Evolutionary conservation across 352 stramenopile genomes (phyloP), one percentile per base, ranked within the genome.

Genomic region (Pythium vanterpoolii): DNA sequence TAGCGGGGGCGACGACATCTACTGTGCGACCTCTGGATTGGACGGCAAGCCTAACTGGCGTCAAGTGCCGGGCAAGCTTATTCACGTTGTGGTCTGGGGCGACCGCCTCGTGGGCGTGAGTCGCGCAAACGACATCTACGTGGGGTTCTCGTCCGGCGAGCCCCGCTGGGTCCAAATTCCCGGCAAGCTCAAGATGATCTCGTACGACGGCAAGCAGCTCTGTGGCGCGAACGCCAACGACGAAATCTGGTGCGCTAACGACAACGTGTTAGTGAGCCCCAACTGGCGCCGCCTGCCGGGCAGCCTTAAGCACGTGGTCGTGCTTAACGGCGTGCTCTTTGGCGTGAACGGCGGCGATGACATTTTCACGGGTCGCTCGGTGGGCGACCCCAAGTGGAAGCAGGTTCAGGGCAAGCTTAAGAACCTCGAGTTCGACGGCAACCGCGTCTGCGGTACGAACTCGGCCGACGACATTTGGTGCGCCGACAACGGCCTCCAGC

Each of bases 231-330:
- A 51, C 57, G 19, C 13, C 5, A 30, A 0, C 28, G 46, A 68
- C 54, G 47, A 68, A 27, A 59, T 74, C 46, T 74, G 40, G 52
- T 74, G 66, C 43, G 66, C 66, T n/a, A 62, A 73, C 38, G 23
- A 34, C 21, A 30, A 54, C 24, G 54, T 74, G 36, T 55, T 44
- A 16, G 28, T 40, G 36, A 60, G 44, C 26, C 56, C 58, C 8
- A 66, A 61, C 11, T 74, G 66, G 69, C 63, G 58, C 21, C 42
- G 50, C 7, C 23, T 74, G 34, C 61, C 57, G 0, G 62, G 62
- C 27, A 54, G 47, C 18, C 50, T 74, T 49, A 62, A 56, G 21
- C 59, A 74, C 21, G 43, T 77, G 16, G 51, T 62, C 24, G 69
- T 77, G 30, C 64, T 64, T 13, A 66, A 69, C 28, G 69, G 71